Base-by-base conservation (phyloP, 2,329 filamentous ascomycete species). In the Neonectria punicea region DNA sequence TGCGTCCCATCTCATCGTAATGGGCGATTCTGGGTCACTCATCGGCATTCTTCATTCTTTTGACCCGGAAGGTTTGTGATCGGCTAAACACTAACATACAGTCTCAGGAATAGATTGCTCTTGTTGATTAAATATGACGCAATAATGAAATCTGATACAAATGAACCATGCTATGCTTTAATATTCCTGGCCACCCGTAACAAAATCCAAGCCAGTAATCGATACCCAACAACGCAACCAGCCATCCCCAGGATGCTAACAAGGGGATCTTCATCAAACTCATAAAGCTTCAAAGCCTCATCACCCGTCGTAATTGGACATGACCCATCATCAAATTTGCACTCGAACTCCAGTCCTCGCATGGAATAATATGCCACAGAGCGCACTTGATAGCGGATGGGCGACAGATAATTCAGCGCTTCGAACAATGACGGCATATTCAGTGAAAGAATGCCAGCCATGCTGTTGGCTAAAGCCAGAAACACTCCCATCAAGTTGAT, bases 401-500 rank as follows among this genome's bases (percentile, higher is more conserved):
- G 92, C 6, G 84, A 88, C 50, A 93, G 83, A 74, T 92, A 89
- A 74, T 93, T 93, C 72, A 92, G 83, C 0, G 84, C 88, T 67
- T 87, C 80, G 39, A 93, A 85, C 25, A 92, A 85, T 2, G 75
- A 70, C 3, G 91, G 90, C 79, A 93, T 88, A 69, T 89, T 80
- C 67, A 93, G 87, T 58, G 87, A 90, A 78, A 93, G 85, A 49
- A 93, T 83, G 2, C 91, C 91, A 1, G 86, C 86, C 84, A 93
- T 91, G 73, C 89, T 85, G 70, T 90, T 89, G 0, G 90, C 88
- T 14, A 93, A 85, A 1, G 87, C 89, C 2, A 93, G 81, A 20
- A 93, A 81, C 49, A 92, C 84, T 1, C 86, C 88, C 64, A 90
- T 92, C 61, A 92, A 78, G 70, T 92, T 93, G 60, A 93, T 87